A percentile compares a stretch with the other conserved stretches of the same genome.
These are phyloP conservation scores for Glaciozyma antarctica DNA, from an alignment of 768 basidiomycete species.

Conservation along the genomic window DNA sequence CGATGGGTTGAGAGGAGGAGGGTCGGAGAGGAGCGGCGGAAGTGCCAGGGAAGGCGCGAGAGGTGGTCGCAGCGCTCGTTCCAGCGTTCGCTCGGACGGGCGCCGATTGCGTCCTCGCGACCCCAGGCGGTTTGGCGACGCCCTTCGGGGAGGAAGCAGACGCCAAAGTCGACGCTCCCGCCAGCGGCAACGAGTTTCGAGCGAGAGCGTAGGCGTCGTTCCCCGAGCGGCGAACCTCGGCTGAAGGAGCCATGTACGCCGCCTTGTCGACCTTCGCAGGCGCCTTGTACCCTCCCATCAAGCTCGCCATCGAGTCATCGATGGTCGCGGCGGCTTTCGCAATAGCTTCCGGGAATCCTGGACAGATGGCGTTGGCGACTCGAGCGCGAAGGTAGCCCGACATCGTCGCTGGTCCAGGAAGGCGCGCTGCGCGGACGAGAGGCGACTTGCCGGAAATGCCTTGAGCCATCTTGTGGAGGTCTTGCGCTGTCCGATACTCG, in stretches of 20 bases:
- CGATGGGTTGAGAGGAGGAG: neutral
- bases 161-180: neutral
- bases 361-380: slow-evolving; percentile 2
- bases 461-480: slow-evolving; percentile 21
- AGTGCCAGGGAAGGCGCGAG: neutral
- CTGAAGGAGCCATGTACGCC: slow-evolving; percentile 18
- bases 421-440: neutral
- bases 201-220: neutral
- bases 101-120: too few relatives aligned
- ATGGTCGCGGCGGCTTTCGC: neutral
- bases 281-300: slow-evolving; percentile 12
- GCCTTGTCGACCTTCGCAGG: slow-evolving; percentile 8
- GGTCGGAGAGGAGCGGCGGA: neutral
- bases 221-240: slow-evolving; percentile 10
- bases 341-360: slow-evolving; percentile 13
- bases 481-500: slow-evolving; percentile 25
- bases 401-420: slow-evolving; percentile 10
- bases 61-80: too few relatives aligned
- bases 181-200: neutral
- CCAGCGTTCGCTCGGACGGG: too few relatives aligned
- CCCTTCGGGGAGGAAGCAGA: neutral
- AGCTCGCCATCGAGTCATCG: slow-evolving; percentile 1
- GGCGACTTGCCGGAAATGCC: neutral
- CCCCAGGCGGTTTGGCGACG: neutral
- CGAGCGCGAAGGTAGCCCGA: slow-evolving; percentile 18